Conservation (phyloP, 345 rosid species). For the Hypericum perforatum region DNA sequence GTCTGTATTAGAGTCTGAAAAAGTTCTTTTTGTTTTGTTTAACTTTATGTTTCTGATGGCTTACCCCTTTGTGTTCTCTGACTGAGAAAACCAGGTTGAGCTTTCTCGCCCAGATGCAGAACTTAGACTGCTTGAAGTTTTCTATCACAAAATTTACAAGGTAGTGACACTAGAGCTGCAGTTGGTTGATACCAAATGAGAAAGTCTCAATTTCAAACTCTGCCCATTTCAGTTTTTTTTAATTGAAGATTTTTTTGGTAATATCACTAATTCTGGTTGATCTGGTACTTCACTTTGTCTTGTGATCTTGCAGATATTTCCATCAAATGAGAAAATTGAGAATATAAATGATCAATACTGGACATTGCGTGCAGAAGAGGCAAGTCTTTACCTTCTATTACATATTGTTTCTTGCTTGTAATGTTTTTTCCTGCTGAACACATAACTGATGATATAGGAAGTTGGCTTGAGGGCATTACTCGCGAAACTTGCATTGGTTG, state of each 20-base stretch:
- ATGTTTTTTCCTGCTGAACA: not conserved
- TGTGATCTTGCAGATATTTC: conserved; percentile 54
- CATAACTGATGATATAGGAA: not conserved
- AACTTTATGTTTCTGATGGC: not conserved
- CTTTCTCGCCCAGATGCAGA: conserved; percentile 78
- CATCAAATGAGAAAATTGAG: conserved; percentile 76
- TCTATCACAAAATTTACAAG: conserved; percentile 93
- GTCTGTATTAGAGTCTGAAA: not conserved
- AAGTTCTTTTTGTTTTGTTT: not conserved
- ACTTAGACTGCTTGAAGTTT: conserved; percentile 85
- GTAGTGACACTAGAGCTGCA: conserved; percentile 21
- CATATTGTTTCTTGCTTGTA: not conserved
- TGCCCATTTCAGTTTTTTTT: not conserved
- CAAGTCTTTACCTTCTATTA: conserved; percentile 11
- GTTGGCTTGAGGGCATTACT: not conserved
- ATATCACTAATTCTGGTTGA: not conserved
- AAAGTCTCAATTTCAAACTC: not conserved
- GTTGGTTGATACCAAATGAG: not conserved
- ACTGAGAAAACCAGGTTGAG: conserved; percentile 64
- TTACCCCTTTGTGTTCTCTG: not conserved
- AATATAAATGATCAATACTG: conserved; percentile 93
- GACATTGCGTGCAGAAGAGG: conserved; percentile 99
- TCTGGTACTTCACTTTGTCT: too few relatives aligned
- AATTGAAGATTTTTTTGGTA: not conserved
- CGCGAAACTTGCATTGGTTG: too few relatives aligned